Evolutionary conservation across 441 rosid genomes (phyloP).

Genomic region (Bruguiera hainesii): DNA sequence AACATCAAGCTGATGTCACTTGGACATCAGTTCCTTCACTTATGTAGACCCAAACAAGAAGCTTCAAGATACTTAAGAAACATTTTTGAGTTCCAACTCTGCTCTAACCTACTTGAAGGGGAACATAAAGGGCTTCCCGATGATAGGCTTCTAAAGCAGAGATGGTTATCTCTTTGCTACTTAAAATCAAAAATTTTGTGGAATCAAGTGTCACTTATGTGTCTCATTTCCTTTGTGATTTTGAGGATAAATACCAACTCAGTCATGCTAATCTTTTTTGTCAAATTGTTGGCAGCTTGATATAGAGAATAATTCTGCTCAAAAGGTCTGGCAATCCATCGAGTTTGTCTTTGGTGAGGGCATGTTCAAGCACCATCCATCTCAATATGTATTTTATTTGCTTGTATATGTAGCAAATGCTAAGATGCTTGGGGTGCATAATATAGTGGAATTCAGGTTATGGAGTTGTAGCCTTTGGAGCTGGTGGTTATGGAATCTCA

Average conservation of each 20-base stretch:
- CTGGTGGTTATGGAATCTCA: background rate
- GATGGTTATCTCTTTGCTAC: background rate
- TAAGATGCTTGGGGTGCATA: background rate
- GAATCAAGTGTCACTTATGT: background rate
- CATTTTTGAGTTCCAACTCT: constrained; percentile 1
- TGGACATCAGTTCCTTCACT: too few relatives aligned
- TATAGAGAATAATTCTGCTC: constrained; percentile 80
- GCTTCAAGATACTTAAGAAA: constrained; percentile 5
- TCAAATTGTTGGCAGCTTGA: constrained; percentile 69
- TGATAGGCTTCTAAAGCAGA: constrained; percentile 1
- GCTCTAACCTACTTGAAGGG: constrained; percentile 7
- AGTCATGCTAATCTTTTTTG: constrained; percentile 12
- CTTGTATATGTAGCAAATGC: background rate
- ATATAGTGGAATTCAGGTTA: too few relatives aligned
- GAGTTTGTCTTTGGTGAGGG: constrained; percentile 91
- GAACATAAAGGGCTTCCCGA: background rate
- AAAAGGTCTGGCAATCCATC: constrained; percentile 80
- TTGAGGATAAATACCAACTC: constrained; percentile 4
- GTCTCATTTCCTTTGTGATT: background rate
- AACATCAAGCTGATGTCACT: too few relatives aligned
- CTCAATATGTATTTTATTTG: constrained; percentile 7
- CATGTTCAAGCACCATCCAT: constrained; percentile 16
- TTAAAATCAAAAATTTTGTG: background rate
- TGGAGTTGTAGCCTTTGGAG: background rate
- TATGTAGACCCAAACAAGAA: constrained; percentile 1